Evolutionary conservation across 345 rosid genomes (phyloP), one percentile per base, ranked within the genome.

Genomic region (Eucalyptus leucophloia): DNA sequence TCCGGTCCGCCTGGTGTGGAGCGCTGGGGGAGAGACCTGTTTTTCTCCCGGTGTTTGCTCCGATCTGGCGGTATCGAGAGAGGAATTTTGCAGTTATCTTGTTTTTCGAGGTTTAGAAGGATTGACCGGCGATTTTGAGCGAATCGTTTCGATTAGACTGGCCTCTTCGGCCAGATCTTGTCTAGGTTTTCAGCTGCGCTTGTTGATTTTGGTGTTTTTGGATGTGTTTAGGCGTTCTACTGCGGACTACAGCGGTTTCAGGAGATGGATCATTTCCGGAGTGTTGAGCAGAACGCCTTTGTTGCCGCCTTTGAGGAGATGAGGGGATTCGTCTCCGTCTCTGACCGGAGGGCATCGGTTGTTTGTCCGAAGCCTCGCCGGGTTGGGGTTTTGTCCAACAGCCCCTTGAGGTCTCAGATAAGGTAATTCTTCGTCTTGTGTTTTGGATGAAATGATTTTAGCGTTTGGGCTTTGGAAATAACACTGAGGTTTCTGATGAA

Each of bases 331-430:
- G 91, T 93, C 81, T 89, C 97, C 12, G 90, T 90, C 90, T 37
- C 89, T 18, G 96, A 95, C 82, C 92, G 89, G 54, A 94, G 90
- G 94, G 97, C 92, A 86, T 90, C 93, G 23, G 92, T 98, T 44
- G 93, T 95, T 91, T 97, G 98, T 89, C 99, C 99, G n/a, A 98
- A 93, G 94, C 99, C 99, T 72, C 96, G 96, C 45, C 96, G 97
- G 16, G 91, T 95, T 56, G 95, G 96, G 69, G 82, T 89, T 60
- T 91, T 92, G 32, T 89, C 95, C 8, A 92, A 89, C 88, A 94
- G 89, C 91, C 92, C 85, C 23, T 90, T 94, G 51, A 92, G 95
- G 90, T 95, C 92, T 91, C 95, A 94, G 53, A 42, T 91, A 87
- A 93, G 98, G 99, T 96, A 91, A 49, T 81, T 82, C 40, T 54